phyloP scores from a whole-genome alignment of 805 yeast species.

The Suhomyces sp. region DNA sequence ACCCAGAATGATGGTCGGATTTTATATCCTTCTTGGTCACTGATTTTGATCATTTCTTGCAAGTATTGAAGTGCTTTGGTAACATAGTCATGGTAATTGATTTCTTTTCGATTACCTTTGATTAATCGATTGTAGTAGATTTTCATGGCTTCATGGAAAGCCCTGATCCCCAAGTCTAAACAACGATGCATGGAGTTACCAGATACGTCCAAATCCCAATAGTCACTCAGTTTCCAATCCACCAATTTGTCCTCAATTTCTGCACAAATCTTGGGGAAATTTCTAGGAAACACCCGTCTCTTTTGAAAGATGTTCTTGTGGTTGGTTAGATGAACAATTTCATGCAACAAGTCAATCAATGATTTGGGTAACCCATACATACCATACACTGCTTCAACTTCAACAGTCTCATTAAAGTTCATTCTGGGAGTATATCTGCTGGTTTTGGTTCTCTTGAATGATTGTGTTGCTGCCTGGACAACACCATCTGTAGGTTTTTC shows the following conservation, averaged over 20 bases:
- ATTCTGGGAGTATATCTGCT: conserved; percentile 9
- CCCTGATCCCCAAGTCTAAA: conserved; percentile 33
- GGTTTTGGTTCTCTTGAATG: conserved; percentile 7
- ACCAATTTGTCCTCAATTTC: conserved; percentile 51
- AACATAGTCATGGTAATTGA: conserved; percentile 5
- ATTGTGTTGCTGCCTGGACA: background rate
- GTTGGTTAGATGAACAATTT: conserved; percentile 48
- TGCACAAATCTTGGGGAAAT: conserved; percentile 55
- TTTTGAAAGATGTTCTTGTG: conserved; percentile 48
- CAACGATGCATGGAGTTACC: conserved; percentile 37
- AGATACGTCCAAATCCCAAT: conserved; percentile 40
- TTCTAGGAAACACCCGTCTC: conserved; percentile 46
- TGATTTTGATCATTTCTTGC: conserved; percentile 1
- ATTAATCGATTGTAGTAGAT: conserved; percentile 48
- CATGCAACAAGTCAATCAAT: conserved; percentile 46
- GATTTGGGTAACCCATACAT: conserved; percentile 50
- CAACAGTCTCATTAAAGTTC: conserved; percentile 13
- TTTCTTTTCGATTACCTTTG: conserved; percentile 20
- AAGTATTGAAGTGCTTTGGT: conserved; percentile 5
- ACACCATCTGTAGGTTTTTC: background rate
- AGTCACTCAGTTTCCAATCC: conserved; percentile 42
- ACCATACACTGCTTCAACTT: conserved; percentile 32
- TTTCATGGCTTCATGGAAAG: conserved; percentile 44
- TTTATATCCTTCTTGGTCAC: conserved; percentile 9
- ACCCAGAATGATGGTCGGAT: conserved; percentile 51